phyloP scores from a whole-genome alignment of 495 filamentous ascomycete species.

The Bathelium albidoporum region DNA sequence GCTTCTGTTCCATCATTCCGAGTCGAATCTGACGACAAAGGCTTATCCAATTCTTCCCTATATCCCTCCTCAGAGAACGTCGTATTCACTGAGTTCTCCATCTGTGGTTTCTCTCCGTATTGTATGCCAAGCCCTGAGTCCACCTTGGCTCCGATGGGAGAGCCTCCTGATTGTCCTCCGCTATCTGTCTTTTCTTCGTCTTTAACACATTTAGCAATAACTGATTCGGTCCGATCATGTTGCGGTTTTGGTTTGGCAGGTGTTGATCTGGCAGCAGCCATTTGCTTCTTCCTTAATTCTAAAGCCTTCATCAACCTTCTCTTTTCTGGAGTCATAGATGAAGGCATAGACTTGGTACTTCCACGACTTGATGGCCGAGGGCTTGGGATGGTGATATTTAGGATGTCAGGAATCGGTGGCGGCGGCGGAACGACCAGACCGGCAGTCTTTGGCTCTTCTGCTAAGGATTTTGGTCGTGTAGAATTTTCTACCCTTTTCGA shows the following conservation, averaged over 20 bases:
- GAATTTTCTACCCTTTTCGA: constrained; percentile 16
- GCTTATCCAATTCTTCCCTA: background rate
- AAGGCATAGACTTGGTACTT: constrained; percentile 33
- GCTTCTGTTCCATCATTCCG: background rate
- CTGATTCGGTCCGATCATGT: background rate
- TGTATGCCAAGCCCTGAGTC: constrained; percentile 22
- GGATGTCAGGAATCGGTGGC: constrained; percentile 29
- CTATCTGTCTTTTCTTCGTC: background rate
- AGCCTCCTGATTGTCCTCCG: background rate
- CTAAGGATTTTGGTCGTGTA: constrained; percentile 17
- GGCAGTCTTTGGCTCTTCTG: constrained; percentile 18
- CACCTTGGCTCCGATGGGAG: constrained; percentile 7
- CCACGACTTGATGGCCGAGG: constrained; percentile 43
- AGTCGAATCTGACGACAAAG: background rate
- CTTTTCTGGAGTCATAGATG: constrained; percentile 75
- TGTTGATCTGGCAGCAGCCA: constrained; percentile 16
- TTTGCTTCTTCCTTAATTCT: constrained; percentile 71
- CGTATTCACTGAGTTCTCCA: background rate
- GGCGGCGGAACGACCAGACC: constrained; percentile 24
- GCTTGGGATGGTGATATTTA: constrained; percentile 38
- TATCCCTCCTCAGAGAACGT: background rate
- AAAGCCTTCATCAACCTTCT: constrained; percentile 86
- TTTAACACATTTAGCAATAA: background rate
- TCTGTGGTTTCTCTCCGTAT: constrained; percentile 1
- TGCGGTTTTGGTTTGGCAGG: constrained; percentile 1